These are phyloP conservation scores for Scutellaria baicalensis DNA, from an alignment of 257 asterid genomes.

Conservation along the genomic window DNA sequence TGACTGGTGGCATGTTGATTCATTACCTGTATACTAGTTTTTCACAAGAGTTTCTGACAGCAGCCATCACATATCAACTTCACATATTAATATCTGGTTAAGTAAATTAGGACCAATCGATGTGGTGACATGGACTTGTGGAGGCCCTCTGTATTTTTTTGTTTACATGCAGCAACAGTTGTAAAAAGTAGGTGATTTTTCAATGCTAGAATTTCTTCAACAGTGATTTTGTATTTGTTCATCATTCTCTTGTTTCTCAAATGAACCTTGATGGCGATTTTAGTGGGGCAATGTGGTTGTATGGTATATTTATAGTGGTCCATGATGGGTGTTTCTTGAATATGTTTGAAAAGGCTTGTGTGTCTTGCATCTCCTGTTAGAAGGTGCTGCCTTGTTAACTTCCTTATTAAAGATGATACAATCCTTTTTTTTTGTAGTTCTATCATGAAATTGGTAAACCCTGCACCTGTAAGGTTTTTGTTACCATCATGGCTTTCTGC, in stretches of 20 bases:
- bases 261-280: not conserved
- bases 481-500: not conserved
- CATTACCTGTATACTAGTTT: not conserved
- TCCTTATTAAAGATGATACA: not conserved
- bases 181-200: not conserved
- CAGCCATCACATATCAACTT: not conserved
- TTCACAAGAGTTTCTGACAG: not conserved
- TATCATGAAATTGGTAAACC: not conserved
- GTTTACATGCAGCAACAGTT: not conserved
- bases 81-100: not conserved
- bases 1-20: not conserved
- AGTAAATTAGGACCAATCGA: not conserved
- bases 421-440: not conserved
- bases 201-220: not conserved
- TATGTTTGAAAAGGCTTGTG: not conserved
- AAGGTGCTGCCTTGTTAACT: not conserved
- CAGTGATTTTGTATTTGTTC: not conserved
- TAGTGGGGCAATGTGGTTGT: not conserved
- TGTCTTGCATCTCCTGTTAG: not conserved
- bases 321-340: not conserved
- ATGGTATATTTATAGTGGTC: not conserved
- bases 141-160: not conserved
- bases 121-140: not conserved
- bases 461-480: constrained; percentile 7
- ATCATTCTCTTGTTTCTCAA: not conserved